Percentiles rank a stretch among this genome's conserved stretches.
Conservation (phyloP, 1,284 basidiomycete genomes). For the Volvariella volvacea region DNA sequence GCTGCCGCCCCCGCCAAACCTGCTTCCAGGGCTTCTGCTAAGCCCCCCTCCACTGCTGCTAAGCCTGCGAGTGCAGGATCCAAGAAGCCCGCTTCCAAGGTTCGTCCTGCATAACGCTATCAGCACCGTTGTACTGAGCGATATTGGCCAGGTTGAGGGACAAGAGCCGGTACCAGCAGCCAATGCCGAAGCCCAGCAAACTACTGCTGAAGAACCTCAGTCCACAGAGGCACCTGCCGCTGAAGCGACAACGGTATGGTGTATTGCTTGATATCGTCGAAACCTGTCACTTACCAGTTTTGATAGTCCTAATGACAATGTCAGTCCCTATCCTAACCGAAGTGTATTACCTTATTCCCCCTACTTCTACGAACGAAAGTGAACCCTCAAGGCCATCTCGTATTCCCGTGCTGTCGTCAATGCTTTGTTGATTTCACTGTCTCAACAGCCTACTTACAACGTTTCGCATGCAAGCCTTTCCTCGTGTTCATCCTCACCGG, state of each 20-base stretch:
- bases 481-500: too few species aligned
- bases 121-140: conserved; percentile 6
- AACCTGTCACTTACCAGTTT: too few species aligned
- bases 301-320: too few species aligned
- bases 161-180: conserved; percentile 29
- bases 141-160: conserved; percentile 32
- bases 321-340: too few species aligned
- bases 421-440: too few species aligned
- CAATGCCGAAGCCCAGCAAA: conserved; percentile 25
- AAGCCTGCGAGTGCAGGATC: conserved; percentile 22
- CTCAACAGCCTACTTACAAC: too few species aligned
- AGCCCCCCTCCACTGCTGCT: conserved; percentile 35
- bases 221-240: conserved; percentile 27
- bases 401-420: too few species aligned
- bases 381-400: too few species aligned
- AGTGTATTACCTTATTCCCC: too few species aligned
- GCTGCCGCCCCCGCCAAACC: conserved; percentile 27
- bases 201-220: conserved; percentile 51
- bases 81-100: conserved; percentile 33
- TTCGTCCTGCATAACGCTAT: conserved; percentile 14
- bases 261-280: too few species aligned
- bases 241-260: conserved; percentile 7
- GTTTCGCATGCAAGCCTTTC: too few species aligned
- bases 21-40: conserved; percentile 20
- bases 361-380: too few species aligned